Evolutionary conservation across 768 basidiomycete species (phyloP), one percentile per base, ranked within the genome.

Genomic region (Xanthoconium stramineum): DNA sequence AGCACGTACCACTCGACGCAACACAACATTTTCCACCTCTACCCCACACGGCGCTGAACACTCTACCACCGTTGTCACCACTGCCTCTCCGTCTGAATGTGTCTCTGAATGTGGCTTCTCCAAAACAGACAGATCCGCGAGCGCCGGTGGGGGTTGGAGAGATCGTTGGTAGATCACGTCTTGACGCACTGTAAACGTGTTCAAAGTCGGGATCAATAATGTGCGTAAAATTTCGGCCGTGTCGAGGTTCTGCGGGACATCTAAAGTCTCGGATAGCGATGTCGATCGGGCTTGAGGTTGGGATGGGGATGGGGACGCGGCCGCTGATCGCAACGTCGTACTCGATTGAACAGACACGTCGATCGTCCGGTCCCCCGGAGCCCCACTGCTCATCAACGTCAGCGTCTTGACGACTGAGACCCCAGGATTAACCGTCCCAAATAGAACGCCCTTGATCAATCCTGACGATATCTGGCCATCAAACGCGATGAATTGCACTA

Each of bases 321-420:
- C 39, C 24, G 3, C 19, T 6, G 19, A 15, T 8, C 13, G 40
- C 29, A 39, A 37, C 8, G 46, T 52, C 28, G 79, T 66, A 24
- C 75, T 76, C 10, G 91, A 86, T 53, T 86, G 87, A 36, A 95
- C 74, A 0, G 92, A 94, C 36, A 96, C 75, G 65, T 97, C 94
- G 52, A 97, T 70, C 43, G 84, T 78, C 43, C 93, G 81, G 50
- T 89, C 83, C 2, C 89, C 91, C 1, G 81, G 74, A 2, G 79
- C 80, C 14, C 91, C 87, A 0, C 78, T 75, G 61, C 80, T 84
- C 39, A 76, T 71, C 36, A 96, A 74, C 62, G 79, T 75, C 37
- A 98, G 66, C 10, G 83, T 86, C 68, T 88, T 91, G 47, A 77
- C 60, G 3, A 75, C 75, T 36, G 75, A 81, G 1, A 75, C 77